Conservation (phyloP, 1,139 yeast species). For the Candida tropicalis region DNA sequence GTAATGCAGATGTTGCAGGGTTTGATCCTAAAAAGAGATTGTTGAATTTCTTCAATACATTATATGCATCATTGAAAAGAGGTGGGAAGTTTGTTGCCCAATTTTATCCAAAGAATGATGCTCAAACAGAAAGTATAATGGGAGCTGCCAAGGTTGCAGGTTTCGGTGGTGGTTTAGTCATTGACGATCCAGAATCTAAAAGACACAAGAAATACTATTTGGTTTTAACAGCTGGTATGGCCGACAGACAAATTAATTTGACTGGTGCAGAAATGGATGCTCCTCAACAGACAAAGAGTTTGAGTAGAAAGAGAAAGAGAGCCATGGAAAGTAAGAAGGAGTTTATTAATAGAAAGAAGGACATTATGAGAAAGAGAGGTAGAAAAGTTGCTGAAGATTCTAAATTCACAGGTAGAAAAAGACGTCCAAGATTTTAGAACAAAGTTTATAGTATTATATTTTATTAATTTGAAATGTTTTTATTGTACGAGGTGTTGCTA, state of each 20-base stretch:
- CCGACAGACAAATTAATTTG: conserved; percentile 70
- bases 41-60: conserved; percentile 79
- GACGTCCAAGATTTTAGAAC: conserved; percentile 85
- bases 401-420: conserved; percentile 89
- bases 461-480: neutral
- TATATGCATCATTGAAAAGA: conserved; percentile 82
- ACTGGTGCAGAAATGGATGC: conserved; percentile 80
- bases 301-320: conserved; percentile 55
- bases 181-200: conserved; percentile 92
- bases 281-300: conserved; percentile 41
- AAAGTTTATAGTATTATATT: too few relatives aligned
- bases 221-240: conserved; percentile 85
- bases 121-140: conserved; percentile 75
- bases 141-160: conserved; percentile 93
- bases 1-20: conserved; percentile 86
- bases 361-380: conserved; percentile 89
- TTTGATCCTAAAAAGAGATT: conserved; percentile 89
- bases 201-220: conserved; percentile 89
- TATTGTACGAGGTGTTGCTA: too few relatives aligned
- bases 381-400: conserved; percentile 87
- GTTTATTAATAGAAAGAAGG: conserved; percentile 88
- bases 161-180: conserved; percentile 91
- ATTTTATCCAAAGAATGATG: conserved; percentile 90
- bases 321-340: conserved; percentile 76
- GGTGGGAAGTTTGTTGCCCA: conserved; percentile 98